phyloP scores from a whole-genome alignment of 1,284 basidiomycete genomes.

The Tilletia indica region DNA sequence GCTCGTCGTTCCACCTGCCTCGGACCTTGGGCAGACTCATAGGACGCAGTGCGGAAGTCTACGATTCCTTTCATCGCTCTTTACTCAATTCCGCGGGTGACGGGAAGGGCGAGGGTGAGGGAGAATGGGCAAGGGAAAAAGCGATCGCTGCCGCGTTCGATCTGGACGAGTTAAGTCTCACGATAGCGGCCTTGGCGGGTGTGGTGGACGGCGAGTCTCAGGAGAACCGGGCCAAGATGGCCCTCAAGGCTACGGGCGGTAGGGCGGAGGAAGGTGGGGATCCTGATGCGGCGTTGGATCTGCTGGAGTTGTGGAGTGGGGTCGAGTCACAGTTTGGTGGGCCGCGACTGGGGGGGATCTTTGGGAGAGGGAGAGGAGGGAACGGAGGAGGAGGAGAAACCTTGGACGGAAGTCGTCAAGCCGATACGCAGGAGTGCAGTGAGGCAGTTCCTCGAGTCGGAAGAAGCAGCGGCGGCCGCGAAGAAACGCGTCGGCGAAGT shows the following conservation, averaged over 20 bases:
- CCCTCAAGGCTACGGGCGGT: conserved; percentile 44
- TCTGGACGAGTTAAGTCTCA: background rate
- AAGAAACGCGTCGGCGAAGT: too few species aligned
- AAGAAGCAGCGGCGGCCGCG: too few species aligned
- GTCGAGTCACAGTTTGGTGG: conserved; percentile 24
- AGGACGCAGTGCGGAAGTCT: conserved; percentile 30
- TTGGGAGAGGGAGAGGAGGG: too few species aligned
- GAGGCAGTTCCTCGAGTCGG: too few species aligned
- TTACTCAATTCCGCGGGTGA: conserved; percentile 23
- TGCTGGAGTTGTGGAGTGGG: conserved; percentile 40
- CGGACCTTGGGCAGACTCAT: conserved; percentile 27
- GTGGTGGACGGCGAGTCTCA: background rate
- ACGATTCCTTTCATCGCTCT: conserved; percentile 23
- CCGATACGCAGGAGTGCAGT: background rate
- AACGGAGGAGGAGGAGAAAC: too few species aligned
- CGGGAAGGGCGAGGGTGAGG: conserved; percentile 18
- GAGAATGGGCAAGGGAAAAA: background rate
- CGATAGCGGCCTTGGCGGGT: conserved; percentile 32
- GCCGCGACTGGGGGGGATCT: background rate
- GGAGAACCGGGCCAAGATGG: conserved; percentile 24
- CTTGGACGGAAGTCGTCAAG: conserved; percentile 6
- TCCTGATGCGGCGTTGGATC: conserved; percentile 46
- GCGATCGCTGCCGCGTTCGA: background rate
- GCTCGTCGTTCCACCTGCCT: background rate
- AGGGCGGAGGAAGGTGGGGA: conserved; percentile 20